phyloP scores from a whole-genome alignment of 768 basidiomycete genomes.

The Mycena kentingensis region DNA sequence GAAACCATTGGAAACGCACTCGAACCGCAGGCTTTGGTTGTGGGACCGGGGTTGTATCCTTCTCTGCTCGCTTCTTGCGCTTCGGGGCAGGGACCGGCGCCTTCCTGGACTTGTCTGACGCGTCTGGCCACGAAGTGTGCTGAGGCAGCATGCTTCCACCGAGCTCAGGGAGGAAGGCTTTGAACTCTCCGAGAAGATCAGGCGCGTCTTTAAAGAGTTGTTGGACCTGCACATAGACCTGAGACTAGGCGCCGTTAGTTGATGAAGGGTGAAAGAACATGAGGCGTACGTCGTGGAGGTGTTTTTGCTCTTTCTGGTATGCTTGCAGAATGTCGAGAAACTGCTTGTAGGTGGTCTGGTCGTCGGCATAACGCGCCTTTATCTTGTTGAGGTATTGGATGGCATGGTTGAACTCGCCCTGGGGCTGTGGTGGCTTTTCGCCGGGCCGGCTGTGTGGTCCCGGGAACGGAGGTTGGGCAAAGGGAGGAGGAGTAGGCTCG shows the following conservation, averaged over 20 bases:
- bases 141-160: conserved; percentile 51
- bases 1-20: conserved; percentile 36
- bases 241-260: conserved; percentile 44
- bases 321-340: conserved; percentile 87
- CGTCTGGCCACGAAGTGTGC: conserved; percentile 46
- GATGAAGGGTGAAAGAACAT: conserved; percentile 11
- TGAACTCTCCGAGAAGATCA: conserved; percentile 80
- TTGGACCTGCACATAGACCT: conserved; percentile 82
- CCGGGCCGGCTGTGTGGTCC: conserved; percentile 38
- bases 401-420: conserved; percentile 85
- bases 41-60: conserved; percentile 66
- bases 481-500: conserved; percentile 21
- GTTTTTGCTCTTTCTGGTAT: conserved; percentile 82
- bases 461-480: conserved; percentile 45
- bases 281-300: conserved; percentile 65
- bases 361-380: conserved; percentile 85
- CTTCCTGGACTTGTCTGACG: conserved; percentile 46
- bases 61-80: conserved; percentile 69
- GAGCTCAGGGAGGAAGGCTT: conserved; percentile 75
- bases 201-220: conserved; percentile 79
- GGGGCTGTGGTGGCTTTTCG: conserved; percentile 41
- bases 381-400: conserved; percentile 99
- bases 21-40: conserved; percentile 50
- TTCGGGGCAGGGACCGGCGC: conserved; percentile 42
- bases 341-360: conserved; percentile 90